phyloP scores from a whole-genome alignment of 2,329 filamentous ascomycete species.

The Xylariaceae sp. region DNA sequence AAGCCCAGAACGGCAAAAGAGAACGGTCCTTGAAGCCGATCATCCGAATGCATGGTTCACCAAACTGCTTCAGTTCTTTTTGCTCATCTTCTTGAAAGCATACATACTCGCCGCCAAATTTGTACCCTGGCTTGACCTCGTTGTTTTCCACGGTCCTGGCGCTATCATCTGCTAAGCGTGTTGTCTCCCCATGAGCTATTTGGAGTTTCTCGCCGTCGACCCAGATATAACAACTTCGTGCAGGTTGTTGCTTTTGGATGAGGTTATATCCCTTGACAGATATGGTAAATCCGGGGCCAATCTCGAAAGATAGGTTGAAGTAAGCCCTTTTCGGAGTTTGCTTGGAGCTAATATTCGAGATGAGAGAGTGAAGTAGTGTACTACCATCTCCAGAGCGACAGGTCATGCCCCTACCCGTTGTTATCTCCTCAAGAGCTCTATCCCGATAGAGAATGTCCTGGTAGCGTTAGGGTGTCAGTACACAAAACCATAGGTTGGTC shows the following conservation, averaged over 20 bases:
- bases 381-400: constrained; percentile 72
- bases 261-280: constrained; percentile 92
- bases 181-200: constrained; percentile 71
- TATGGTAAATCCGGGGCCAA: constrained; percentile 79
- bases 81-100: constrained; percentile 83
- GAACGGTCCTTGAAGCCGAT: constrained; percentile 88
- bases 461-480: constrained; percentile 22
- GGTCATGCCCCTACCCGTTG: constrained; percentile 54
- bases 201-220: constrained; percentile 80
- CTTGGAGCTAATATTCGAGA: constrained; percentile 87
- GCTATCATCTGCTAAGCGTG: constrained; percentile 72
- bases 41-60: constrained; percentile 76
- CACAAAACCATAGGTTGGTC: background rate
- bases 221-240: constrained; percentile 83
- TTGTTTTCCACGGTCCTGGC: constrained; percentile 70
- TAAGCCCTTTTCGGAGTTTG: constrained; percentile 79
- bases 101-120: constrained; percentile 88
- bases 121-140: constrained; percentile 89
- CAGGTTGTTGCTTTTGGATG: constrained; percentile 77
- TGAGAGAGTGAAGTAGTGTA: constrained; percentile 70
- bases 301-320: constrained; percentile 83
- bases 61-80: constrained; percentile 72
- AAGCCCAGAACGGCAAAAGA: constrained; percentile 76
- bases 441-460: constrained; percentile 89
- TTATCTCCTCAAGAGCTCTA: constrained; percentile 64